Evolutionary conservation across 495 filamentous ascomycete species (phyloP).

Genomic region (Tuber melanosporum): DNA sequence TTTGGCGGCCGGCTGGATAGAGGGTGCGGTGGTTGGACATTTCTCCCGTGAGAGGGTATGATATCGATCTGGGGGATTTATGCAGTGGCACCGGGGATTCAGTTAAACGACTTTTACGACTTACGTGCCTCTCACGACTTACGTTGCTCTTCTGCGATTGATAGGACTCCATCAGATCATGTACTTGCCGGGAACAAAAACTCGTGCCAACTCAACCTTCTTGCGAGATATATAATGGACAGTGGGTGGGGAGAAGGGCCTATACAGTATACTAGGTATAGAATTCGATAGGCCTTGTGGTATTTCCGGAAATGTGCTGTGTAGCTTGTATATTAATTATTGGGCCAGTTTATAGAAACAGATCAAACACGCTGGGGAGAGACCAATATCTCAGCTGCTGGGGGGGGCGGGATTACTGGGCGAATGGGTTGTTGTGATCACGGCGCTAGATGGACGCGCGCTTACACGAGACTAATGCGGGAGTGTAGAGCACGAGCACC

Average conservation of each 20-base stretch:
- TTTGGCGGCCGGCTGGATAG: background rate
- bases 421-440: background rate
- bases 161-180: conserved; percentile 2
- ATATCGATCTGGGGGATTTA: background rate
- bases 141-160: background rate
- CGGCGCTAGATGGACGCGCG: background rate
- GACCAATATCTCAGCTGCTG: background rate
- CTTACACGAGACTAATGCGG: background rate
- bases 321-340: conserved; percentile 3
- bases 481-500: background rate
- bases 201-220: background rate
- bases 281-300: background rate
- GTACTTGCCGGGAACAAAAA: background rate
- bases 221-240: background rate
- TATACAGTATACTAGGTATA: background rate
- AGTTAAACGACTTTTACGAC: conserved; percentile 1
- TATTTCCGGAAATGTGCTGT: background rate
- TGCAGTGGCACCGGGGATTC: background rate
- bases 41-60: background rate
- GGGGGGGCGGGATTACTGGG: background rate
- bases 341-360: background rate
- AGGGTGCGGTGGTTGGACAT: background rate
- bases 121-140: conserved; percentile 2
- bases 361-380: background rate
- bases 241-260: background rate